Conservation (phyloP, 345 rosid species). For the Acer yangbiense region DNA sequence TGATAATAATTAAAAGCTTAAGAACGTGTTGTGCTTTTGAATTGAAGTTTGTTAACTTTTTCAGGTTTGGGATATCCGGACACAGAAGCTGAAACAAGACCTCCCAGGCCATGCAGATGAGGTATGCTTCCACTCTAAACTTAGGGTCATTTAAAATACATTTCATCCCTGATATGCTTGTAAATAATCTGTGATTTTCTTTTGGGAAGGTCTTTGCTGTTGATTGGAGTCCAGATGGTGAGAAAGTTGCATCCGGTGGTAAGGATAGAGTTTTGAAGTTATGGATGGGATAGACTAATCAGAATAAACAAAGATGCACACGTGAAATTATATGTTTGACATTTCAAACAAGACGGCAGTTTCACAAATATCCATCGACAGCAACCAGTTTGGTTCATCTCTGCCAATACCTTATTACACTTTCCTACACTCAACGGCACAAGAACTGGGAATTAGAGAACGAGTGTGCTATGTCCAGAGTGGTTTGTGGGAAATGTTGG, state of each 20-base stretch:
- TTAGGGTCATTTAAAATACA: neutral
- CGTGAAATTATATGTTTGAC: neutral
- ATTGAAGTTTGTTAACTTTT: neutral
- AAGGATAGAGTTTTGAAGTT: conserved; percentile 86
- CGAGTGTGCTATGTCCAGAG: neutral
- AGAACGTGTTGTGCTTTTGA: neutral
- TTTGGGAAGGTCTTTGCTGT: conserved; percentile 72
- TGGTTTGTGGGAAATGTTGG: neutral
- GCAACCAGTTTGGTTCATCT: too few relatives aligned
- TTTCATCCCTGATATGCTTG: neutral
- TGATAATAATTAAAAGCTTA: neutral
- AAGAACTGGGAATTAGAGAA: neutral
- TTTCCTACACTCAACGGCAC: neutral
- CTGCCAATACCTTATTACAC: neutral
- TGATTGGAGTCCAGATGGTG: conserved; percentile 99
- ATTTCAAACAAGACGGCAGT: neutral
- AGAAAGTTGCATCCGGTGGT: conserved; percentile 97
- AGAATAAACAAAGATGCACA: neutral
- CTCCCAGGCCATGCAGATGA: conserved; percentile 96
- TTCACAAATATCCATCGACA: neutral
- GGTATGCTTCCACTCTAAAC: conserved; percentile 40
- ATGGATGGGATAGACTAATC: conserved; percentile 72
- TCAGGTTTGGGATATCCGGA: conserved; percentile 86
- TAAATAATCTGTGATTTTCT: conserved; percentile 11
- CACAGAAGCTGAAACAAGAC: conserved; percentile 83